phyloP scores from a whole-genome alignment of 257 asterid genomes.

The Nemophila menziesii region DNA sequence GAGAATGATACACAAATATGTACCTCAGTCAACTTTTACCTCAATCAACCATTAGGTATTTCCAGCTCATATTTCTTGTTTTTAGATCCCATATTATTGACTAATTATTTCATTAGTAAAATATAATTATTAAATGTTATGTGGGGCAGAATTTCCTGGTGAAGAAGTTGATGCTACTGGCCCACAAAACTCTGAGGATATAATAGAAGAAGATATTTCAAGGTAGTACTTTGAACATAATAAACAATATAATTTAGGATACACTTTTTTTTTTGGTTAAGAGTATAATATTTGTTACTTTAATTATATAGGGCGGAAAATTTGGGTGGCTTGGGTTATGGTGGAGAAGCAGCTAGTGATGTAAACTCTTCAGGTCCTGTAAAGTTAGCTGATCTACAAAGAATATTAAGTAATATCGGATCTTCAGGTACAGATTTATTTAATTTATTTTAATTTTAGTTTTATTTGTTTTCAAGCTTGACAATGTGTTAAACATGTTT shows the following conservation, averaged over 20 bases:
- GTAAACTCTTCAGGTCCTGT: constrained; percentile 93
- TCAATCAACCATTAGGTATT: constrained; percentile 76
- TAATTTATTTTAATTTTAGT: constrained; percentile 8
- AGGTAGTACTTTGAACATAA: constrained; percentile 46
- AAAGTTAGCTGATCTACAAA: constrained; percentile 76
- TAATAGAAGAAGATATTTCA: constrained; percentile 58
- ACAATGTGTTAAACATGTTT: constrained; percentile 11
- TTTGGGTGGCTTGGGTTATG: constrained; percentile 73
- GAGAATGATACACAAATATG: constrained; percentile 59
- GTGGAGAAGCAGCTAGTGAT: constrained; percentile 65
- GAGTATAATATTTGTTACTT: background rate
- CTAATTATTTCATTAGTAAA: background rate
- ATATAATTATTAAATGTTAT: constrained; percentile 5
- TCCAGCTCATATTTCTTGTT: background rate
- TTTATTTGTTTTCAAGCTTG: constrained; percentile 12
- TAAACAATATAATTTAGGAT: constrained; percentile 2
- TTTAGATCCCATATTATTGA: background rate
- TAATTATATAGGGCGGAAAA: constrained; percentile 57
- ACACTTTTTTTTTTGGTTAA: background rate
- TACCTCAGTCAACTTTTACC: constrained; percentile 61
- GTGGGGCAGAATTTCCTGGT: constrained; percentile 40
- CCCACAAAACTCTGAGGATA: constrained; percentile 45
- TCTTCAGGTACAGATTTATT: constrained; percentile 39
- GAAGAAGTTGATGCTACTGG: constrained; percentile 60
- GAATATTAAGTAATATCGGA: constrained; percentile 83